These are phyloP conservation scores for Orbilia oligospora DNA, from an alignment of 2,329 filamentous ascomycete genomes.

Conservation along the genomic window DNA sequence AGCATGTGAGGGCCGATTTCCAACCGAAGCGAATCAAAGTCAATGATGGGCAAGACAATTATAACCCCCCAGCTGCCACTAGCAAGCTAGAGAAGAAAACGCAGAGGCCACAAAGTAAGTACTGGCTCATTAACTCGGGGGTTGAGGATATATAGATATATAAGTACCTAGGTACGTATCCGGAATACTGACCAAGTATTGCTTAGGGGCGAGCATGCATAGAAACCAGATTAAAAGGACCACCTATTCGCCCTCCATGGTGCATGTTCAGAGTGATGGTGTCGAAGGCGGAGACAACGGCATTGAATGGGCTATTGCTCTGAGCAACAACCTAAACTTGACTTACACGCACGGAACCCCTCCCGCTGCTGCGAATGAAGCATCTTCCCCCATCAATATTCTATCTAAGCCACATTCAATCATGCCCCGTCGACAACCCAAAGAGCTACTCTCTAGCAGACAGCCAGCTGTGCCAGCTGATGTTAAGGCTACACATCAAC, in stretches of 20 bases:
- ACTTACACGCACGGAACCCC: background rate
- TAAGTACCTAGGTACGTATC: background rate
- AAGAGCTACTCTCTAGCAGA: background rate
- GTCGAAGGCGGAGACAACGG: background rate
- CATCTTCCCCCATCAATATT: background rate
- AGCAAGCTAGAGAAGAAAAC: slow-evolving; percentile 14
- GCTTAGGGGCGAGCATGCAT: background rate
- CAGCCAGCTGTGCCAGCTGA: background rate
- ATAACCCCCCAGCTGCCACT: background rate
- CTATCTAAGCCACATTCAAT: background rate
- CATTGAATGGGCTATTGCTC: background rate
- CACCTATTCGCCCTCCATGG: background rate
- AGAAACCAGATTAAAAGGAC: background rate
- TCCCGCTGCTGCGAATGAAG: background rate
- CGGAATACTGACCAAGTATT: background rate
- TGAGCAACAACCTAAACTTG: slow-evolving; percentile 1
- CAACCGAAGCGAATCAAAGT: slow-evolving; percentile 1
- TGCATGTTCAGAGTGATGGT: background rate
- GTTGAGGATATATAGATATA: background rate
- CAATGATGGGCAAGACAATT: background rate
- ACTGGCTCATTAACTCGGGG: background rate
- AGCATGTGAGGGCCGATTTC: background rate
- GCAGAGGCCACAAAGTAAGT: slow-evolving; percentile 14
- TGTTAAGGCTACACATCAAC: background rate
- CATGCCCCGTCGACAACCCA: background rate